Evolutionary conservation across 2,329 filamentous ascomycete species (phyloP), one percentile per base, ranked within the genome.

Genomic region (Cladobotryum protrusum): DNA sequence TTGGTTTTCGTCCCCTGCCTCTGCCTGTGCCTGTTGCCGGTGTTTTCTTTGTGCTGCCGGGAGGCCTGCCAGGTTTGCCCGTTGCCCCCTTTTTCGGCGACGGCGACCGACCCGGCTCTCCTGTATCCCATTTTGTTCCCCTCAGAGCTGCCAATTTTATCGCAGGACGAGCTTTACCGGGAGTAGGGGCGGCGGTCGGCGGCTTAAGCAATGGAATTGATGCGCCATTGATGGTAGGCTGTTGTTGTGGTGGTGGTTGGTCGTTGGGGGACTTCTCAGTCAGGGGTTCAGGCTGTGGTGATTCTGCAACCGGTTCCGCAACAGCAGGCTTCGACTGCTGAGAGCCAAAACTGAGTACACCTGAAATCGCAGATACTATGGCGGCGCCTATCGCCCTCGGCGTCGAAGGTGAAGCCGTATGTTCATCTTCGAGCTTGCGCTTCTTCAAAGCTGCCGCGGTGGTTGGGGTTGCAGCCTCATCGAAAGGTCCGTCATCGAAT

Each of bases 121-220:
- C 64, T 4, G 58, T 64, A 47, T 71, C 68, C 67, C 67, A 71
- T 60, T 61, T 66, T 12, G 68, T 70, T 7, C 68, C 68, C 50
- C 56, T 64, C 5, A 70, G 57, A 6, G 65, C 67, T 5, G 63
- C 61, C 5, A 68, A 34, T 49, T 70, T 70, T 47, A 70, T 67
- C 7, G 68, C 66, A 4, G 68, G 65, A 7, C 63, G 62, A 35
- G 60, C 54, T 32, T 48, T 52, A 4, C 52, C 47, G 9, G 58
- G 40, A 2, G 55, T 47, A 7, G 60, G 39, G 19, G 53, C 35
- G 44, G 53, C 47, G 20, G 53, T 44, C 36, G 50, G 50, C 18
- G 53, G 53, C 14, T 53, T 53, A 20, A 40, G 14, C 39, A 34
- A 39, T 35, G 8, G 20, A 12, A 18, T 33, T 37, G 40, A 40